phyloP scores from a whole-genome alignment of 352 stramenopile genomes.

The Phytophthora sojae region DNA sequence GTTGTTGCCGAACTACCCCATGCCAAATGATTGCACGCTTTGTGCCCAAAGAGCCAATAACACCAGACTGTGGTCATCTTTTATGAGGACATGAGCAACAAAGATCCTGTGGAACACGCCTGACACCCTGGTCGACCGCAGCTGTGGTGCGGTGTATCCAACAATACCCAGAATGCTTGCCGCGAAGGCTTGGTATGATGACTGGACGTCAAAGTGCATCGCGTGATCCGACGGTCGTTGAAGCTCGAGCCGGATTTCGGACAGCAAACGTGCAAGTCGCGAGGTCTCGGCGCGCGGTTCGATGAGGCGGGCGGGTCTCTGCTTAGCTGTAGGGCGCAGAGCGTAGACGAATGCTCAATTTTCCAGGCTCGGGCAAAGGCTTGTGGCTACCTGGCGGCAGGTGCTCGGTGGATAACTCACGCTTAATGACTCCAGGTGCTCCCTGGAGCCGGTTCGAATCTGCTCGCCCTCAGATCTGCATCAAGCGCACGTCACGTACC shows the following conservation, averaged over 20 bases:
- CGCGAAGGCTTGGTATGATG: not conserved
- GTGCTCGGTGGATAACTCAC: slow-evolving; percentile 7
- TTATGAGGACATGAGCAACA: not conserved
- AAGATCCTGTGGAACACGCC: not conserved
- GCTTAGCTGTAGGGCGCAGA: not conserved
- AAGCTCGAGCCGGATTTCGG: slow-evolving; percentile 9
- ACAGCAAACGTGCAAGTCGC: slow-evolving; percentile 10
- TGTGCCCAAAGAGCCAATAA: no score
- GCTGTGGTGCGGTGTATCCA: slow-evolving; percentile 1
- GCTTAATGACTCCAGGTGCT: not conserved
- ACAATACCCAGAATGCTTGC: slow-evolving; percentile 11
- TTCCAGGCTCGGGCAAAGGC: not conserved
- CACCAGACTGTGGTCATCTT: not conserved
- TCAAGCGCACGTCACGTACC: not conserved
- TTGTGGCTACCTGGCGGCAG: not conserved
- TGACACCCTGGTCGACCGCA: not conserved
- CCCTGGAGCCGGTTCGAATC: slow-evolving; percentile 4
- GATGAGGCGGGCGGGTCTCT: slow-evolving; percentile 12
- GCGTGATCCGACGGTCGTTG: slow-evolving; percentile 5
- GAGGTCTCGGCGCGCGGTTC: not conserved
- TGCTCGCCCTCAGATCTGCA: not conserved
- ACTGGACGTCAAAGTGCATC: slow-evolving; percentile 1
- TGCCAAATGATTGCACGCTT: no score
- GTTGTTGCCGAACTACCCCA: no score
- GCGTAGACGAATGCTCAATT: not conserved